Base-by-base conservation (phyloP, 805 yeast species). In the Yarrowia sp. region DNA sequence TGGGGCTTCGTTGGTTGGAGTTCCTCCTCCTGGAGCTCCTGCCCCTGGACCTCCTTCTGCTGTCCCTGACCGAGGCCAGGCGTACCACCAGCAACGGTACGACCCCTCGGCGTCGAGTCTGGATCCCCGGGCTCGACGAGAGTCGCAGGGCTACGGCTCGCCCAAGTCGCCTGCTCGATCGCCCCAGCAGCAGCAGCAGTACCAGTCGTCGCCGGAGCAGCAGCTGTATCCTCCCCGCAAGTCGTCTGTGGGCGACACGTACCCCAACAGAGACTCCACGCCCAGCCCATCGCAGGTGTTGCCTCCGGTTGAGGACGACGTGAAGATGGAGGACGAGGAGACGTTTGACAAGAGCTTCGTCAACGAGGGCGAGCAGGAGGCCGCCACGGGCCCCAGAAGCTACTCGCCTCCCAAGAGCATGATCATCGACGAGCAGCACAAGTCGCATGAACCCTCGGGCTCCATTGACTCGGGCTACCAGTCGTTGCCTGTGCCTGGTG, bases 331-430 rank as follows among this genome's bases (percentile, higher is more conserved):
- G 26, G 62, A 32, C 16, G 38, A 49, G 19, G 54, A 48, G 24
- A 26, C 21, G 9, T 32, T 21, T 5, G 56, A 49, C 56, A 21
- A 33, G 40, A 49, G 40, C 30, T 14, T 30, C 38, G 14, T 32
- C 54, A 33, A 49, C 40, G 30, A 26, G 30, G 30, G 30, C 21
- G 58, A 33, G 58, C 32, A 4, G 1, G 41, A 38, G 16, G 14
- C 17, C 21, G 30, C n/a, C n/a, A n/a, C 16, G 36, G 5, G 6
- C 16, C 19, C 41, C n/a, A 21, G 11, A 21, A 22, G 54, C 54
- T 35, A 51, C 58, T 51, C 58, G 40, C 58, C 58, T 16, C 58
- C 58, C 24, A 51, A 51, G 58, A 51, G 58, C 41, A 51, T 51
- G 58, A 51, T 51, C 41, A 51, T 51, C 24, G 58, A 51, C 58